Evolutionary conservation across 371 early-diverging fungal species (phyloP), one percentile per base, ranked within the genome.

Genomic region (Neoconidiobolus thromboides): DNA sequence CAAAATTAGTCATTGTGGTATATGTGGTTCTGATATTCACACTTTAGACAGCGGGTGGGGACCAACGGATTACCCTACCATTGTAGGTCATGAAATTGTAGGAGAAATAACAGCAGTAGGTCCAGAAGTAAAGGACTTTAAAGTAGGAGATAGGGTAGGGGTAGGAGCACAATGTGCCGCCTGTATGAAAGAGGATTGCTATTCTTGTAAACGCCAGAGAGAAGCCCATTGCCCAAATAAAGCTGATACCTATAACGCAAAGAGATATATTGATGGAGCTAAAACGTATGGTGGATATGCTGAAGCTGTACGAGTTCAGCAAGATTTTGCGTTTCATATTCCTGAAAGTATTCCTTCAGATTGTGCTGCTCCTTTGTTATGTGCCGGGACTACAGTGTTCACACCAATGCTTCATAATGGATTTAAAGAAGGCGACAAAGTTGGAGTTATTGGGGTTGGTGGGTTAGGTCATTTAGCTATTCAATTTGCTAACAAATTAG

Each of bases 81-180:
- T 87, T n/a, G 73, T 80, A 14, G 89, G 90, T 37, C 89, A 89
- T 64, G 86, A 86, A 68, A 81, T 85, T 15, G 71, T 86, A 48
- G 86, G 86, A 63, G 66, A 72, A 15, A 71, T 87, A 42, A 70
- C 75, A 3, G 71, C 76, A 42, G 71, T 73, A 12, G 87, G 85
- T 43, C 66, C 63, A 0, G 63, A 67, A 49, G 81, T 80, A 10
- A 39, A 36, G 7, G 3, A 67, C 68, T 3, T 83, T 41, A 66
- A 75, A 52, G 73, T 88, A 26, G 91, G 86, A 47, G 84, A 86
- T 57, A 63, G 76, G 10, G 92, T 89, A 53, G 90, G 90, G 39
- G 81, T 81, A 1, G 79, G 83, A 43, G 80, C 79, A 44, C 76
- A 81, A 61, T 71, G 70, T 38, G 69, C 69, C 36, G 66, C 75